A percentile compares a stretch with the other conserved stretches of the same genome.
phyloP scores from a whole-genome alignment of 2,329 filamentous ascomycete species.

The Sporothrix variecibatus region DNA sequence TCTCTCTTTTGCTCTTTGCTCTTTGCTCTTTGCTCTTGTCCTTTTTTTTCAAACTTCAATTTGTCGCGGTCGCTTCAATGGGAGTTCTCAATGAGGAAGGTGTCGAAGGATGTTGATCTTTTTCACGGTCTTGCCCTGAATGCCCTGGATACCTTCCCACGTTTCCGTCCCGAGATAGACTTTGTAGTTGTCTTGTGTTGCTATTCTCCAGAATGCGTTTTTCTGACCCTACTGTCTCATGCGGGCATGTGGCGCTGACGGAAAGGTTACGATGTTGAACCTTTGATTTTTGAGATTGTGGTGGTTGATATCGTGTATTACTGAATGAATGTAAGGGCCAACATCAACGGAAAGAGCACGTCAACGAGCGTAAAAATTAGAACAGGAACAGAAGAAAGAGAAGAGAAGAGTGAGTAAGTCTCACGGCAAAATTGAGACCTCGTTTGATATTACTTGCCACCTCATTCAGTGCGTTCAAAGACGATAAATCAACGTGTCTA shows the following conservation, averaged over 20 bases:
- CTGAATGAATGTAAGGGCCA: not conserved
- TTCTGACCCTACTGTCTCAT: not conserved
- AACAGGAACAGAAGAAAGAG: not conserved
- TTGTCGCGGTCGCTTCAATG: conserved; percentile 3
- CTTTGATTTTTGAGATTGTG: not conserved
- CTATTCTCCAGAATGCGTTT: not conserved
- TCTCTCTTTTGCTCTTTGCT: not conserved
- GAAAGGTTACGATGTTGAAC: not conserved
- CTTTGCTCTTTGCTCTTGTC: not conserved
- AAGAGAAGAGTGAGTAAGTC: not conserved
- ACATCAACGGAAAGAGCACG: not conserved
- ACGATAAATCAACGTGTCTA: not conserved
- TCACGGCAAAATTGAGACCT: not conserved
- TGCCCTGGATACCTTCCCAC: not conserved
- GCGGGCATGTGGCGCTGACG: not conserved
- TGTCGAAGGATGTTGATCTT: not conserved
- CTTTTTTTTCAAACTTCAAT: not conserved
- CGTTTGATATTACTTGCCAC: not conserved
- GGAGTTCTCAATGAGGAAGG: conserved; percentile 4
- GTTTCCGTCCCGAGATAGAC: conserved; percentile 1
- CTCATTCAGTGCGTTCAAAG: not conserved
- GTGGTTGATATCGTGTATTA: not conserved
- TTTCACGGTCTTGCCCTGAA: not conserved
- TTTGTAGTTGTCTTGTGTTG: not conserved
- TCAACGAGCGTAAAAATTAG: not conserved